These are phyloP conservation scores for Ganoderma multipileum DNA, from an alignment of 1,284 basidiomycete species.

Conservation along the genomic window DNA sequence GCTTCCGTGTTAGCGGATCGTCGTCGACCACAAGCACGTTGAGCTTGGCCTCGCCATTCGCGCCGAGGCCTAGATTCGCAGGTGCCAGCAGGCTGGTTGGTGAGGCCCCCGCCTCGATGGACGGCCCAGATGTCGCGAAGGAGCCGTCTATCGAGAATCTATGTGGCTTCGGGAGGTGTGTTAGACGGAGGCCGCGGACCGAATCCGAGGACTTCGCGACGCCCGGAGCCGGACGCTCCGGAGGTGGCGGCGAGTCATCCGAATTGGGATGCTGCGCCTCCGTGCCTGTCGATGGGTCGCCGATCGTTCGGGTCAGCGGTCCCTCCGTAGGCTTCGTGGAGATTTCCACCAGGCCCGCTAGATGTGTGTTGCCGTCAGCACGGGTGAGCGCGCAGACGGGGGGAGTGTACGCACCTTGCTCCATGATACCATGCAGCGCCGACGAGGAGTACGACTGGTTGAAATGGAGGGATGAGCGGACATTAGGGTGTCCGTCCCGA, in stretches of 20 bases:
- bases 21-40: conserved; percentile 81
- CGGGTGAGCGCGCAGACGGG: background rate
- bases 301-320: conserved; percentile 53
- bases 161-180: conserved; percentile 34
- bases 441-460: conserved; percentile 45
- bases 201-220: conserved; percentile 29
- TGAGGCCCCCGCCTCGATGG: conserved; percentile 19
- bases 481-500: conserved; percentile 17
- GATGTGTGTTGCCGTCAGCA: background rate
- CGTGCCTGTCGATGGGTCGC: conserved; percentile 54
- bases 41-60: conserved; percentile 50
- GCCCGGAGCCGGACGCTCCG: conserved; percentile 15
- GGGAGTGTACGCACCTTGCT: conserved; percentile 56
- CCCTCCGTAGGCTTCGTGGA: conserved; percentile 51
- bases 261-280: conserved; percentile 28
- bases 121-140: conserved; percentile 29
- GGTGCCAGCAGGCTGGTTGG: conserved; percentile 19
- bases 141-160: conserved; percentile 32
- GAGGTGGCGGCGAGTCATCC: conserved; percentile 26
- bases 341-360: conserved; percentile 69
- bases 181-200: conserved; percentile 26
- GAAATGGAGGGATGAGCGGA: conserved; percentile 19
- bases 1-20: conserved; percentile 77
- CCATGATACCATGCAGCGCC: conserved; percentile 71
- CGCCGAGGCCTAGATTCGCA: conserved; percentile 14